Evolutionary conservation across 2,329 filamentous ascomycete genomes (phyloP).

Genomic region (Trichoderma asperellum): DNA sequence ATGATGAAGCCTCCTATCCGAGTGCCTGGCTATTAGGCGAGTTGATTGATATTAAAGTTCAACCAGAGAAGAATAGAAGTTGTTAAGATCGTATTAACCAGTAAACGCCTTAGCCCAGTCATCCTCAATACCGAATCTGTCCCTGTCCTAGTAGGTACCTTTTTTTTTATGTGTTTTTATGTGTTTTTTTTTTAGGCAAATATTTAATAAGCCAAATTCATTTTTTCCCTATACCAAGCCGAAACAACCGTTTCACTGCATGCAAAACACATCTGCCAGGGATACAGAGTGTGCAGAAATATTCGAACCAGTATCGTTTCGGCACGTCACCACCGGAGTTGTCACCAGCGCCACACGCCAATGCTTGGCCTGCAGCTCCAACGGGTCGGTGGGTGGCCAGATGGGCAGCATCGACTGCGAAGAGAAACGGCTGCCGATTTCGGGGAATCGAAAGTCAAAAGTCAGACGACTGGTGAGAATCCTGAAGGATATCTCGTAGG

Average conservation of each 20-base stretch:
- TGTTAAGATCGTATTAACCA: not conserved
- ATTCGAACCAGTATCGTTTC: conserved; percentile 54
- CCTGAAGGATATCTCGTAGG: conserved; percentile 52
- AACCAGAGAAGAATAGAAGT: not conserved
- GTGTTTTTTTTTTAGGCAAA: not conserved
- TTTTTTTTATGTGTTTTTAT: not conserved
- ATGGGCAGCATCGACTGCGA: conserved; percentile 53
- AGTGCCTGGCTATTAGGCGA: not conserved
- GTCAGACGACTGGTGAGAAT: conserved; percentile 51
- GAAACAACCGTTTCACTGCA: conserved; percentile 42
- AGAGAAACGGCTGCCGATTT: conserved; percentile 54
- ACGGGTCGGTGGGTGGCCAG: conserved; percentile 47
- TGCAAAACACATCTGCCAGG: conserved; percentile 54
- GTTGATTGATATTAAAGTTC: not conserved
- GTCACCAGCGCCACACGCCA: conserved; percentile 58
- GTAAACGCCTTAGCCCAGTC: not conserved
- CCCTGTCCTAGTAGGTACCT: not conserved
- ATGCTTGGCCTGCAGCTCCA: conserved; percentile 54
- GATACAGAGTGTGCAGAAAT: conserved; percentile 51
- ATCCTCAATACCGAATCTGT: not conserved
- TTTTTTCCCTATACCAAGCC: not conserved
- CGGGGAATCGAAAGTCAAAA: conserved; percentile 55
- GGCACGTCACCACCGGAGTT: conserved; percentile 58
- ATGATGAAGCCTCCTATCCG: not conserved
- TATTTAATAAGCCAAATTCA: not conserved